phyloP scores from a whole-genome alignment of 108 stramenopile genomes.

The Skeletonema costatum region DNA sequence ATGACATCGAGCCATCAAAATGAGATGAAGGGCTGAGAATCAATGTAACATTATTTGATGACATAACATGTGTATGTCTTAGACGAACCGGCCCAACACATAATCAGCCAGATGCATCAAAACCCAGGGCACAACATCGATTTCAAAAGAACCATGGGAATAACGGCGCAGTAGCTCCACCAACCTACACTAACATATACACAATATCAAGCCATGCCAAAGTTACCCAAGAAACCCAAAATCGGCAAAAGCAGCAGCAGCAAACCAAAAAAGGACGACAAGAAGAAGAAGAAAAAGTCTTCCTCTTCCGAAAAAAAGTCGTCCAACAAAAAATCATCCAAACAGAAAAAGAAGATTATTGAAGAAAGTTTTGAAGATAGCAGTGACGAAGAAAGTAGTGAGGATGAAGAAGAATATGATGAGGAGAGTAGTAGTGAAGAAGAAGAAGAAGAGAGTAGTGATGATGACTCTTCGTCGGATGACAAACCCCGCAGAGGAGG shows the following conservation, averaged over 20 bases:
- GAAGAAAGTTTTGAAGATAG: neutral
- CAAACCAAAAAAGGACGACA: neutral
- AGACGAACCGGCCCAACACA: neutral
- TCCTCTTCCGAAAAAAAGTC: neutral
- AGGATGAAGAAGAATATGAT: neutral
- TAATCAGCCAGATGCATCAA: neutral
- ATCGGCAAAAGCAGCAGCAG: neutral
- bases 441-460: neutral
- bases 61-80: too few species aligned
- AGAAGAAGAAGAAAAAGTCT: neutral
- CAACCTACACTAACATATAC: neutral
- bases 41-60: neutral
- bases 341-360: neutral
- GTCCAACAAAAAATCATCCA: neutral
- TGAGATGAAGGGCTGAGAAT: neutral
- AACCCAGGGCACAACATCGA: too few species aligned
- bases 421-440: neutral
- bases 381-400: neutral
- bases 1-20: neutral
- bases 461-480: neutral
- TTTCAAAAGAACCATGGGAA: too few species aligned
- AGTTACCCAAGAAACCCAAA: neutral
- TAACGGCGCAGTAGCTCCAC: too few species aligned
- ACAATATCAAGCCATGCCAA: neutral
- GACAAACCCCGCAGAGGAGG: neutral